Evolutionary conservation across 139 green algal genomes (phyloP).

Genomic region (Haematococcus sp.): DNA sequence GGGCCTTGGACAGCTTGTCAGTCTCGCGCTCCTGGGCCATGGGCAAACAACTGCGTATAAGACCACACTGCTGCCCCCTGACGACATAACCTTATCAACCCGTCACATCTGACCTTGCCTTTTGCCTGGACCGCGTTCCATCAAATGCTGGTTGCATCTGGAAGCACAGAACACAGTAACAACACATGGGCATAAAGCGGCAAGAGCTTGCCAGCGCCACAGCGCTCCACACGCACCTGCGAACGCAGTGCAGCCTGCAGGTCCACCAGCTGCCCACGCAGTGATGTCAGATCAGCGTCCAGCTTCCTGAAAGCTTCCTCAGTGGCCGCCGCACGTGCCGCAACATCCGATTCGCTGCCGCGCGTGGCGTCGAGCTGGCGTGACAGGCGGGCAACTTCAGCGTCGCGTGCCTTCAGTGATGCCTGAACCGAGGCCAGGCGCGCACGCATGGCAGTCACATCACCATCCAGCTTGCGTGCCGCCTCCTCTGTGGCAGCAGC

Average conservation of each 20-base stretch:
- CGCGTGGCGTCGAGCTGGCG: constrained; percentile 13
- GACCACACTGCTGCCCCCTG: too few relatives aligned
- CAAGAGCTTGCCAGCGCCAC: too few relatives aligned
- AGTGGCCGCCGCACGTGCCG: background rate
- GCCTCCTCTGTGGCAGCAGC: constrained; percentile 13
- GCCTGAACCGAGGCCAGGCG: background rate
- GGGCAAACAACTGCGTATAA: too few relatives aligned
- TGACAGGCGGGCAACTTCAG: constrained; percentile 5
- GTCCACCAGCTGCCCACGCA: background rate
- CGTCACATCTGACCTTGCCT: too few relatives aligned
- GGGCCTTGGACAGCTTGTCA: background rate
- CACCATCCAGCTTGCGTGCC: constrained; percentile 14
- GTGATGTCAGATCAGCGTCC: constrained; percentile 4
- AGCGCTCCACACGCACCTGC: background rate
- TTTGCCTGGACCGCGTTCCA: too few relatives aligned
- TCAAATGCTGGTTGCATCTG: too few relatives aligned
- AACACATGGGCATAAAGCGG: too few relatives aligned
- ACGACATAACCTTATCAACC: too few relatives aligned
- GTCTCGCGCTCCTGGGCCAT: background rate
- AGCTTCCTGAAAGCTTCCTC: constrained; percentile 4
- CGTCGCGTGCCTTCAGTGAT: background rate
- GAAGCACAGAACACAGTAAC: too few relatives aligned
- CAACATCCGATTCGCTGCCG: constrained; percentile 3
- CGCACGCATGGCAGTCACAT: background rate
- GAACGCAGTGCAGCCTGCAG: constrained; percentile 10